Conservation (phyloP, 768 basidiomycete genomes). For the Paxillus ammoniavirescens region DNA sequence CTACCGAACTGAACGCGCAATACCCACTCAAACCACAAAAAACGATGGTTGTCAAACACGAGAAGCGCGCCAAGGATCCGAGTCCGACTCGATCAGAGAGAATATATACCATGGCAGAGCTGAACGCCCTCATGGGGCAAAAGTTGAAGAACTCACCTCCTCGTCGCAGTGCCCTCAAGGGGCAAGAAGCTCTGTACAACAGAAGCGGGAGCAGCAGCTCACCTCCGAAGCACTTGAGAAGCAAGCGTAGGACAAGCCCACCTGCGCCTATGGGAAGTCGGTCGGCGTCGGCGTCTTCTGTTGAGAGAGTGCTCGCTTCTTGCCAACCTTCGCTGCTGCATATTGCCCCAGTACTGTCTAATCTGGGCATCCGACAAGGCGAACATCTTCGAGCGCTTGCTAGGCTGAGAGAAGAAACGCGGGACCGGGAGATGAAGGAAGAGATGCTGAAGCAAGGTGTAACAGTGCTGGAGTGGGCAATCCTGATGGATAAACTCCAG, state of each 20-base stretch:
- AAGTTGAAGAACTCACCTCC: constrained; percentile 23
- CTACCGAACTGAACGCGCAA: constrained; percentile 18
- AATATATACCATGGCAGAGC: constrained; percentile 33
- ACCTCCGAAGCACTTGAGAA: constrained; percentile 16
- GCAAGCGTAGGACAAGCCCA: constrained; percentile 9
- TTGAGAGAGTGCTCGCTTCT: constrained; percentile 55
- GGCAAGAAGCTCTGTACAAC: constrained; percentile 10
- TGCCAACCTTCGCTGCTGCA: constrained; percentile 68
- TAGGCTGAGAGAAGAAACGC: constrained; percentile 59
- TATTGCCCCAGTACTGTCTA: constrained; percentile 53
- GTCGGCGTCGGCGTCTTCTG: constrained; percentile 38
- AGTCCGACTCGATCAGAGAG: constrained; percentile 33
- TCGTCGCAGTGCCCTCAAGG: constrained; percentile 10
- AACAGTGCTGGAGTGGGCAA: constrained; percentile 78
- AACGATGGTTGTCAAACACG: constrained; percentile 14
- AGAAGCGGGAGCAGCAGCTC: constrained; percentile 20
- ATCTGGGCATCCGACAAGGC: constrained; percentile 55
- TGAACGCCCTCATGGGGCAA: constrained; percentile 31
- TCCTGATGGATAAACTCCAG: constrained; percentile 64
- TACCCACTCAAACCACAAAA: constrained; percentile 19
- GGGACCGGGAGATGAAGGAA: constrained; percentile 68
- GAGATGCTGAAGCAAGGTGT: constrained; percentile 67
- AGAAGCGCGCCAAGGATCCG: constrained; percentile 18
- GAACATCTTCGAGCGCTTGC: constrained; percentile 65
- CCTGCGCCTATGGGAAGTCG: constrained; percentile 18